Evolutionary conservation across 495 filamentous ascomycete genomes (phyloP).

Genomic region (Penicillium cosmopolitanum): DNA sequence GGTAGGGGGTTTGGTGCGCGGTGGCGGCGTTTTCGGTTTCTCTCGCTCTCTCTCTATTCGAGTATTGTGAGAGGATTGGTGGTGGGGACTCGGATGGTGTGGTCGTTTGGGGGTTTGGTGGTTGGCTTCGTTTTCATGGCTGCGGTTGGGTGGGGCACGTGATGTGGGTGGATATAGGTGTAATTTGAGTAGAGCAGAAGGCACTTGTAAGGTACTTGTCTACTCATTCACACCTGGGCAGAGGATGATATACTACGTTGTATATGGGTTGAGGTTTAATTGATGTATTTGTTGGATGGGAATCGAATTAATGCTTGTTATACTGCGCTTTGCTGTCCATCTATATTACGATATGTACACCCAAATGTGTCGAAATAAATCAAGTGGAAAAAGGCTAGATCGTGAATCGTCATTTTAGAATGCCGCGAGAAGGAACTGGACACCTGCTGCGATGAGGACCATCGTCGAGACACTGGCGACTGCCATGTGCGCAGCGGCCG

Average conservation of each 20-base stretch:
- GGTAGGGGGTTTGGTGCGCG: background rate
- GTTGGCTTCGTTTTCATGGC: background rate
- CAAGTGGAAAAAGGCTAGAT: background rate
- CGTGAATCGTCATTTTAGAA: constrained; percentile 28
- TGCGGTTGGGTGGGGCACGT: too few species aligned
- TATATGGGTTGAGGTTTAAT: background rate
- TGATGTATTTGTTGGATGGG: constrained; percentile 8
- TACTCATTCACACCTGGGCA: too few species aligned
- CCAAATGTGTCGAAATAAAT: constrained; percentile 1
- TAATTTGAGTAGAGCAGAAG: too few species aligned
- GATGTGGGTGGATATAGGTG: too few species aligned
- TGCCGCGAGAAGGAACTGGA: constrained; percentile 29
- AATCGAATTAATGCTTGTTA: too few species aligned
- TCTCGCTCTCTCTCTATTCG: background rate
- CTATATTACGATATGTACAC: constrained; percentile 7
- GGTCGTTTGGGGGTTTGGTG: background rate
- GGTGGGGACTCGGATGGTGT: background rate
- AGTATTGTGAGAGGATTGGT: too few species aligned
- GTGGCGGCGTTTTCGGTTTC: background rate
- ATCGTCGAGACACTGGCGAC: constrained; percentile 25
- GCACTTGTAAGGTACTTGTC: too few species aligned
- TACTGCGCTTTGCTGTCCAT: background rate
- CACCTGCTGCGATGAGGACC: constrained; percentile 29
- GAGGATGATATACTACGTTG: too few species aligned
- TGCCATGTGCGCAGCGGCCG: constrained; percentile 33